Base-by-base conservation (phyloP, 441 rosid genomes). In the Adansonia grandidieri region DNA sequence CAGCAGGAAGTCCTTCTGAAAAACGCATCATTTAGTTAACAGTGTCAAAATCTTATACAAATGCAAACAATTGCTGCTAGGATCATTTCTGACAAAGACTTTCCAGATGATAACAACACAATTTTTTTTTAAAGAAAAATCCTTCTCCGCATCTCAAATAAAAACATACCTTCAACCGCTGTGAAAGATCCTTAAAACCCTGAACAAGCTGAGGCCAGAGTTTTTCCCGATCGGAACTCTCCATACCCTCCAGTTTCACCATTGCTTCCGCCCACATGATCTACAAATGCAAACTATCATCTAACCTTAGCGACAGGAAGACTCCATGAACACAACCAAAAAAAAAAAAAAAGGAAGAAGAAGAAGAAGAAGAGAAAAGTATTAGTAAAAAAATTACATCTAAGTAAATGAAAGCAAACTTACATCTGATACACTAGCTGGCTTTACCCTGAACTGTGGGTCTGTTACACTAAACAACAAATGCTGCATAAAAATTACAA, bases 261-360 rank as follows among this genome's bases (percentile, higher is more conserved):
- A 92, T 93, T 47, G 98, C 97, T 89, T 97, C 99, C 2, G 92
- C 97, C 98, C 97, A 97, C 98, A 93, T 95, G 57, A 95, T 95
- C 98, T 97, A 85, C 77, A 84, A 87, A 83, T 47, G 80, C 82
- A 87, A 88, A 87, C 86, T 84, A 89, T 74, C 83, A 78, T 80
- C 58, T 83, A 68, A 60, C 47, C 78, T 84, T 85, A 58, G 70
- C 7, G 10, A 75, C 63, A 58, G 63, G 58, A 17, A 15, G 47
- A 77, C 56, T 42, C 48, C 32, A 54, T 42, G 19, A 77, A 17
- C 32, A 22, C 14, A 69, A 45, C 76, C 45, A 50, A 61, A 22
- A 5, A 37, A 37, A 37, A 37, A 37, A 37, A 37, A 32, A 1
- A 28, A 20, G 15, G 44, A 69, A 37, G 40, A 37, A 37, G 40